Percentiles rank a stretch among this genome's conserved stretches.
Evolutionary conservation across 768 basidiomycete genomes (phyloP).

Genomic region (Multifurca ochricompacta): DNA sequence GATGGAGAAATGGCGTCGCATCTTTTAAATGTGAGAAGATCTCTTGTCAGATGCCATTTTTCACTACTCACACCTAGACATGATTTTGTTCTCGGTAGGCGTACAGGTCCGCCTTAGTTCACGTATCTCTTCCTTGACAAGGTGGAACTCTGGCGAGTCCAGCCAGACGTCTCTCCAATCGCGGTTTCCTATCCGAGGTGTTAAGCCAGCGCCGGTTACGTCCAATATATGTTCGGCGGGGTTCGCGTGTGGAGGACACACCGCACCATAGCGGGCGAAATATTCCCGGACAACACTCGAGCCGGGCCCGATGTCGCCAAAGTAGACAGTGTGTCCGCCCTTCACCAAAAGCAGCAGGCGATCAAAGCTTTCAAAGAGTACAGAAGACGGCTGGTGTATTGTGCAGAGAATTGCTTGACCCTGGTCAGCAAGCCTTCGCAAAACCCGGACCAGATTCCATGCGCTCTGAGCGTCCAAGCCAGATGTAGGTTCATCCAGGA

Average conservation of each 20-base stretch:
- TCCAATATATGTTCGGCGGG: slow-evolving; percentile 72
- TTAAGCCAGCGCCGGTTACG: slow-evolving; percentile 79
- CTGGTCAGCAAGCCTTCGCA: slow-evolving; percentile 73
- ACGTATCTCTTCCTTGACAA: slow-evolving; percentile 28
- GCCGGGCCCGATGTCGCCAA: slow-evolving; percentile 78
- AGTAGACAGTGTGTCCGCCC: slow-evolving; percentile 91
- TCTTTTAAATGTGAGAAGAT: slow-evolving; percentile 32
- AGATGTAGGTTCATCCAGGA: slow-evolving; percentile 52
- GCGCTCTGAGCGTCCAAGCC: slow-evolving; percentile 60
- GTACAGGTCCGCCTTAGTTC: slow-evolving; percentile 29
- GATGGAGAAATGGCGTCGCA: slow-evolving; percentile 69
- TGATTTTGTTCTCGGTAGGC: not conserved
- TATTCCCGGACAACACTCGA: slow-evolving; percentile 63
- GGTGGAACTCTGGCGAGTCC: slow-evolving; percentile 51
- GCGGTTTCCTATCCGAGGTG: slow-evolving; percentile 60
- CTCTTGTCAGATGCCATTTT: not conserved
- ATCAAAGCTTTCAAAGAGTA: slow-evolving; percentile 84
- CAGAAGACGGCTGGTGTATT: slow-evolving; percentile 81
- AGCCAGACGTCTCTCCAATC: slow-evolving; percentile 89
- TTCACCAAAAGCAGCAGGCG: slow-evolving; percentile 57
- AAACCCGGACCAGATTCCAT: slow-evolving; percentile 75
- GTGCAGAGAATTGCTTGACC: slow-evolving; percentile 89
- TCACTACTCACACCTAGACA: slow-evolving; percentile 4
- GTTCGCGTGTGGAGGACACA: slow-evolving; percentile 70
- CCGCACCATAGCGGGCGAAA: slow-evolving; percentile 66